These are phyloP conservation scores for Fusarium burgessii DNA, from an alignment of 2,329 filamentous ascomycete genomes.

Conservation along the genomic window DNA sequence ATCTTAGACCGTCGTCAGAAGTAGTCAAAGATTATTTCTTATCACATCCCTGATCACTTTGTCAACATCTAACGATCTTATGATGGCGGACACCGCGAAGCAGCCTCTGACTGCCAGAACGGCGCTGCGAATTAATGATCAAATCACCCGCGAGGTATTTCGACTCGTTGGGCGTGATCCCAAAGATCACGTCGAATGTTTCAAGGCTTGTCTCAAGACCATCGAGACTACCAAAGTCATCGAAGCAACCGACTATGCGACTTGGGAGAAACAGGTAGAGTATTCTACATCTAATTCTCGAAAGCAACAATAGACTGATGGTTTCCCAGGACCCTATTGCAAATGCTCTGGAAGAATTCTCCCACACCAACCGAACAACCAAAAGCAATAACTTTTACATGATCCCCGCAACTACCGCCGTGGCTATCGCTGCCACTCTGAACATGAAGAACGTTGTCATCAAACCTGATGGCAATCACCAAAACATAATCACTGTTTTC, in stretches of 20 bases:
- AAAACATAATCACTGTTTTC: neutral
- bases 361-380: neutral
- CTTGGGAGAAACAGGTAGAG: neutral
- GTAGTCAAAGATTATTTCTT: neutral
- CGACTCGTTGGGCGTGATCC: neutral
- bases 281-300: neutral
- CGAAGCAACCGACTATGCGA: slow-evolving; percentile 2
- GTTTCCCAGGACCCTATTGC: neutral
- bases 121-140: neutral
- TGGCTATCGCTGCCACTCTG: slow-evolving; percentile 1
- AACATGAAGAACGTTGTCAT: neutral
- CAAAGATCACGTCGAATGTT: neutral
- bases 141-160: slow-evolving; percentile 15
- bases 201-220: slow-evolving; percentile 1
- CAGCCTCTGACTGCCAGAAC: neutral
- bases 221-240: slow-evolving; percentile 1
- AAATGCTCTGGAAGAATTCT: neutral
- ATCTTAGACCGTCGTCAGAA: neutral
- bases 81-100: neutral
- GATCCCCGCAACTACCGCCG: neutral
- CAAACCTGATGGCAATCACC: neutral
- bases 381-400: neutral
- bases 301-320: neutral
- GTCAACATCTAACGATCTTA: neutral
- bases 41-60: neutral